Evolutionary conservation across 1,139 yeast genomes (phyloP).

Genomic region (Tardiomyces digboiensis): DNA sequence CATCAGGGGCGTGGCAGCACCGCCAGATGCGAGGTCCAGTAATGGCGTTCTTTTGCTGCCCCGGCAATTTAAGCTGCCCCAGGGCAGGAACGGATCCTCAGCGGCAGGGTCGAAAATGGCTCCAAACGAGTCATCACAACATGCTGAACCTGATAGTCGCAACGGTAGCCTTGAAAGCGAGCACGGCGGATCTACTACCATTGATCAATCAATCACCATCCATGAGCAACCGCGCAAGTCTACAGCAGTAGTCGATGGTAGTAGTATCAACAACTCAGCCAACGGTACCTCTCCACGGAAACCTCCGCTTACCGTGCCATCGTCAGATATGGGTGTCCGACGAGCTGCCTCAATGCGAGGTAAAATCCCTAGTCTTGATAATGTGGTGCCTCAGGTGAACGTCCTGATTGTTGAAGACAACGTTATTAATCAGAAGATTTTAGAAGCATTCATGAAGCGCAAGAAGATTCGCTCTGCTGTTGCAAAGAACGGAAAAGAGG

Average conservation of each 20-base stretch:
- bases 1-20: neutral
- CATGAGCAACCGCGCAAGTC: neutral
- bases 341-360: neutral
- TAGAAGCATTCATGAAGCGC: constrained; percentile 83
- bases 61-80: constrained; percentile 13
- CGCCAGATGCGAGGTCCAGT: neutral
- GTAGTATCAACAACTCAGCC: too few species aligned
- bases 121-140: constrained; percentile 4
- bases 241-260: too few species aligned
- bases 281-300: neutral
- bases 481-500: constrained; percentile 89
- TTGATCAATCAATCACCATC: too few species aligned
- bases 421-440: constrained; percentile 85
- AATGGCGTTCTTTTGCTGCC: constrained; percentile 23
- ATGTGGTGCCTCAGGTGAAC: constrained; percentile 60
- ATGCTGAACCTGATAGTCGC: neutral
- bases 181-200: neutral
- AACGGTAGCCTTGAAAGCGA: neutral
- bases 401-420: constrained; percentile 95
- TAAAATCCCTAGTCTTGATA: neutral
- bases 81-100: too few species aligned
- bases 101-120: neutral
- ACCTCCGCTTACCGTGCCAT: neutral
- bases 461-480: constrained; percentile 79
- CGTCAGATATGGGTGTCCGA: neutral